Evolutionary conservation across 192 early-diverging fungal genomes (phyloP), one percentile per base, ranked within the genome.

Genomic region (Gonapodya prolifera): DNA sequence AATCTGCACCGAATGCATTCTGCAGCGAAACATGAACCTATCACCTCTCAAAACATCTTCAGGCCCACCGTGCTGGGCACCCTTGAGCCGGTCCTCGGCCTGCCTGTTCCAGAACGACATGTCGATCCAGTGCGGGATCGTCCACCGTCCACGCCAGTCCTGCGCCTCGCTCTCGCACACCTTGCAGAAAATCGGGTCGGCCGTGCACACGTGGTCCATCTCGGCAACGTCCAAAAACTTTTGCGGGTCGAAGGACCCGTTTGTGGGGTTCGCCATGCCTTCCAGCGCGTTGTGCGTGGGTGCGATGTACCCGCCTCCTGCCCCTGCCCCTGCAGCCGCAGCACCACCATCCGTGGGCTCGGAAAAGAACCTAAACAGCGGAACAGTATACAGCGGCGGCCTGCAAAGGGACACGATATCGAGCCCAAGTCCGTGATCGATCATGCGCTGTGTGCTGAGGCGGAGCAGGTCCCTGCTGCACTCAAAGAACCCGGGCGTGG

Each of bases 391-490:
- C 34, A 98, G 86, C 18, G 97, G 97, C 8, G 91, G 87, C 17
- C 91, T 90, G 13, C 92, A 91, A 1, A 99, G 84, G 73, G 96
- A 96, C 30, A 99, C 93, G 30, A 99, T 80, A 83, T 99, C 97
- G 30, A 76, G 34, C 28, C 34, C 34, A 16, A 73, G 18, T 8
- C 34, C 34, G n/a, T 76, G 18, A 76, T 79, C 76, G 28, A 94
- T 89, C 94, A 97, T 96, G 30, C 97, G 87, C 83, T 98, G 94
- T 1, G 95, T 94, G 1, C 95, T 99, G 79, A 99, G 80, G n/a
- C 97, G 86, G 18, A 94, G 82, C 23, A 97, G 82, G 70, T 85
- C 87, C 78, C 95, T 94, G 78, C 91, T 87, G 36, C 95, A 95
- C 69, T 94, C 89, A 83, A 96, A 98, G 35, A 92, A 87, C 0